These are phyloP conservation scores for Artemisia annua DNA, from an alignment of 129 eudicot species.

Conservation along the genomic window DNA sequence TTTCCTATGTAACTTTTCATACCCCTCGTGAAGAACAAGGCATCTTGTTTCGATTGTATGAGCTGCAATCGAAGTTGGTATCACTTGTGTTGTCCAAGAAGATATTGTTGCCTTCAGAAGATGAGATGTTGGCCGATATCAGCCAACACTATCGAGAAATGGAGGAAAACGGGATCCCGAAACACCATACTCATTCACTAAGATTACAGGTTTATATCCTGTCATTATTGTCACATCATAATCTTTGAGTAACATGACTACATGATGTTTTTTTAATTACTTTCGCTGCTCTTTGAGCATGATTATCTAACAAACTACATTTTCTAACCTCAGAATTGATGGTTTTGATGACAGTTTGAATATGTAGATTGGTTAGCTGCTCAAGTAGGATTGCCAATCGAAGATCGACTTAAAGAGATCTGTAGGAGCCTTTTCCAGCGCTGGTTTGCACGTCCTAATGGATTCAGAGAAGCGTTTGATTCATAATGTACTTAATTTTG, in stretches of 20 bases:
- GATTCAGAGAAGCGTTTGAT: not conserved
- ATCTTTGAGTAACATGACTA: not conserved
- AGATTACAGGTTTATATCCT: conserved; percentile 17
- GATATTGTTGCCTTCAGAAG: conserved; percentile 42
- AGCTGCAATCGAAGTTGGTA: conserved; percentile 64
- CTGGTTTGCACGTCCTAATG: not conserved
- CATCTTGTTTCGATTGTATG: conserved; percentile 37
- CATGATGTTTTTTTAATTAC: not conserved
- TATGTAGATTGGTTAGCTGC: conserved; percentile 60
- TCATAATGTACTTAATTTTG: not conserved
- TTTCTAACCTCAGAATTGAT: conserved; percentile 2
- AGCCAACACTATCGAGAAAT: conserved; percentile 36
- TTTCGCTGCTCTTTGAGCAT: not conserved
- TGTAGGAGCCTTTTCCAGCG: not conserved
- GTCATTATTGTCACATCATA: not conserved
- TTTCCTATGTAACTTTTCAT: not conserved
- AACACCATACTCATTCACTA: conserved; percentile 44
- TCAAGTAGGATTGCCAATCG: conserved; percentile 37
- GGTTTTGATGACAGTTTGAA: conserved; percentile 36
- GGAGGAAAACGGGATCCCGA: conserved; percentile 43
- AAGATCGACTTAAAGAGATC: conserved; percentile 34
- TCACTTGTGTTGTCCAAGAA: conserved; percentile 48
- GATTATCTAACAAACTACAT: not conserved
- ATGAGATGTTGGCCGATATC: conserved; percentile 52
- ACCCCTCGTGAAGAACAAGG: conserved; percentile 27